Base-by-base conservation (phyloP, 2,329 filamentous ascomycete species). In the Colletotrichum sublineola region DNA sequence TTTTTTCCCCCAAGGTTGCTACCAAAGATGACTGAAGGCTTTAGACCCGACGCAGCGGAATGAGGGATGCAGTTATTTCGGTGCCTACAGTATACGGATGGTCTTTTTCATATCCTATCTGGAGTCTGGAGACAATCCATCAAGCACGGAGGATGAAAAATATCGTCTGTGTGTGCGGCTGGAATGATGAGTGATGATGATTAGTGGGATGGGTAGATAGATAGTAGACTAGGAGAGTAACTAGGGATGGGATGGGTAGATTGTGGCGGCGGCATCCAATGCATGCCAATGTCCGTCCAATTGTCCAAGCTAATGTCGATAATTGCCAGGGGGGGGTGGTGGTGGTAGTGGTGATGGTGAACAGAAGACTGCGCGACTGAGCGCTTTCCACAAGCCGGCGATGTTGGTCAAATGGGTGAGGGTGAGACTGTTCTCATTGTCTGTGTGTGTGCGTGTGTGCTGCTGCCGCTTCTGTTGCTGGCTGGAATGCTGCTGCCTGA, bases 401-500 rank as follows among this genome's bases (percentile, higher is more conserved):
- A 42, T 18, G 40, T 42, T 18, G 14, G 40, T 15, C 5, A 6
- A 42, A 14, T 42, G 42, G 15, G 6, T 2, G 42, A 20, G 42
- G 18, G 42, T 44, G 18, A 44, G 42, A 44, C 42, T 61, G 31
- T 31, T 15, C 24, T 52, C 48, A 42, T 40, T 53, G 36, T 63
- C 48, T 68, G 50, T 40, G 66, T 18, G 18, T 52, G 63, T 40
- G 44, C n/a, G 64, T 24, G 29, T 36, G 24, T 61, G 15, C 56
- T 33, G n/a, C 15, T 44, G 50, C 48, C 18, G 36, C 29, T 48
- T 20, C 60, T 29, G 31, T 9, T 31, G 56, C 42, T 60, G 66
- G 55, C n/a, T 36, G 60, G 60, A 66, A 73, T 73, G 71, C 71
- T 73, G 71, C 63, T 73, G 71, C 71, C 71, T 73, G 71, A 52